phyloP scores from a whole-genome alignment of 2,329 filamentous ascomycete genomes.

The Alternaria gansuensis region DNA sequence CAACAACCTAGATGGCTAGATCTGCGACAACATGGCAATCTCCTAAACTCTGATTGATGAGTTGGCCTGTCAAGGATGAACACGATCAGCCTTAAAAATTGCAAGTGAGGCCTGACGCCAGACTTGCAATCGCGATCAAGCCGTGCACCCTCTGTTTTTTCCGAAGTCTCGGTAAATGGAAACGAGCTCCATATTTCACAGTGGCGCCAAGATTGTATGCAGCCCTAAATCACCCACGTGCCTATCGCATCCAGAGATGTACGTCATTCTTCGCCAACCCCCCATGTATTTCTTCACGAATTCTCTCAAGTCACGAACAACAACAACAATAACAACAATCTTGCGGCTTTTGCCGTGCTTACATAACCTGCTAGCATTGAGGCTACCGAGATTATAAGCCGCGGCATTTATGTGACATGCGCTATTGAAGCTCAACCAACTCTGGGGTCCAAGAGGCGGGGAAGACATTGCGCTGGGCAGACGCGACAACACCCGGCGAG shows the following conservation, averaged over 20 bases:
- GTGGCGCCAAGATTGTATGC: constrained; percentile 14
- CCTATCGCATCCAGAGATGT: neutral
- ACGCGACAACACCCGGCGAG: constrained; percentile 5
- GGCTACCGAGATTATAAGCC: constrained; percentile 5
- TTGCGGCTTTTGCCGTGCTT: neutral
- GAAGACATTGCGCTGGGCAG: constrained; percentile 4
- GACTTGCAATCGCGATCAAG: neutral
- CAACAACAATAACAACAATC: constrained; percentile 4
- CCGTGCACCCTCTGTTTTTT: constrained; percentile 4
- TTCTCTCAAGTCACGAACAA: neutral
- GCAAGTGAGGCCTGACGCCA: neutral
- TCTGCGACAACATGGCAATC: constrained; percentile 7
- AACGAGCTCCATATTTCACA: constrained; percentile 10
- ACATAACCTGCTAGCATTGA: neutral
- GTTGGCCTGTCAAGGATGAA: neutral
- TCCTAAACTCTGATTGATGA: neutral
- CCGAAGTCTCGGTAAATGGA: constrained; percentile 12
- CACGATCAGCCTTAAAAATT: constrained; percentile 9
- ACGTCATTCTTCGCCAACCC: constrained; percentile 7
- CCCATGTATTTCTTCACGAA: neutral
- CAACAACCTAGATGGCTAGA: neutral
- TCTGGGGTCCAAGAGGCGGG: constrained; percentile 7
- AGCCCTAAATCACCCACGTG: constrained; percentile 5
- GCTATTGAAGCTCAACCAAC: constrained; percentile 9
- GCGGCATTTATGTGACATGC: constrained; percentile 8